phyloP scores from a whole-genome alignment of 2,329 filamentous ascomycete genomes.

The Cordyceps javanica region DNA sequence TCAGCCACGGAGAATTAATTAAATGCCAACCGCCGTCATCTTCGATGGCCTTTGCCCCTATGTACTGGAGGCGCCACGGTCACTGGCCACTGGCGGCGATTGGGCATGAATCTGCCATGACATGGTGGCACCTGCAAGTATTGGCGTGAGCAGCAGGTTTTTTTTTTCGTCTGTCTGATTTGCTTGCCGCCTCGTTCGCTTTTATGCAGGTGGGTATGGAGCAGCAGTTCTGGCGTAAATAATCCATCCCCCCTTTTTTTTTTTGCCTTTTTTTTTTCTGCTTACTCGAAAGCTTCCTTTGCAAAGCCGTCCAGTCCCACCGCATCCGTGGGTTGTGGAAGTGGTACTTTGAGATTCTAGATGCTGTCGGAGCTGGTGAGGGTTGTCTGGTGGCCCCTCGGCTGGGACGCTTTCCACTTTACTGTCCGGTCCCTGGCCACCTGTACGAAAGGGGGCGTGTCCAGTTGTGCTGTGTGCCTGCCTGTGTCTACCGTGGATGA shows the following conservation, averaged over 20 bases:
- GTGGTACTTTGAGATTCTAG: neutral
- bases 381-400: neutral
- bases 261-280: neutral
- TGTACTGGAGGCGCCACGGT: neutral
- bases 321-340: neutral
- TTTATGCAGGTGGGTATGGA: neutral
- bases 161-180: neutral
- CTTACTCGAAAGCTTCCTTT: neutral
- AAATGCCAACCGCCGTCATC: too few relatives aligned
- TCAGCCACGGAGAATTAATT: neutral
- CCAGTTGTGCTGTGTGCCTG: neutral
- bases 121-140: neutral
- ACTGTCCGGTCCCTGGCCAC: neutral
- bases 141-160: neutral
- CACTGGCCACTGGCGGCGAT: neutral
- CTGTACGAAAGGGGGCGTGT: neutral
- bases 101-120: neutral
- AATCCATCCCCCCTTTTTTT: neutral
- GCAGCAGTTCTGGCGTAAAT: neutral
- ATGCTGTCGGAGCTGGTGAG: neutral
- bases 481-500: neutral
- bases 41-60: too few relatives aligned
- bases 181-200: neutral
- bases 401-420: neutral
- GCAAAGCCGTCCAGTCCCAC: neutral